phyloP scores from a whole-genome alignment of 148 eudicot genomes.

The Rhododendron griersonianum region DNA sequence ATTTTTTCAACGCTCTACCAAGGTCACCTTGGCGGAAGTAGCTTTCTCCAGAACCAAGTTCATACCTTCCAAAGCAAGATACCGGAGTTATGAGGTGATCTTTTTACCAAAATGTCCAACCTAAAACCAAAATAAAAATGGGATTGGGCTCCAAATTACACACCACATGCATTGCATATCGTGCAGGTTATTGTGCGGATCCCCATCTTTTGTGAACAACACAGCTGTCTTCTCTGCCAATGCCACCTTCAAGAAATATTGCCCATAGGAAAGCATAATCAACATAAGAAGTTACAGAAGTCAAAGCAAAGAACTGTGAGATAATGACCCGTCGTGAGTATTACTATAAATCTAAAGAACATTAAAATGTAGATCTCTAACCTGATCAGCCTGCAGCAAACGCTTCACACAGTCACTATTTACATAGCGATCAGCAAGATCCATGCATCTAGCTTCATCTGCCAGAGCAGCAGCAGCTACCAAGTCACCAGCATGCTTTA shows the following conservation, averaged over 20 bases:
- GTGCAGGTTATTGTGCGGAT: slow-evolving; percentile 85
- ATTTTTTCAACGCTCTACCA: slow-evolving; percentile 87
- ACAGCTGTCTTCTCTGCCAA: slow-evolving; percentile 93
- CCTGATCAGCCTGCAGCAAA: slow-evolving; percentile 99
- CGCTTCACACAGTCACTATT: slow-evolving; percentile 97
- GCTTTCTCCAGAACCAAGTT: slow-evolving; percentile 97
- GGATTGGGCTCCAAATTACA: slow-evolving; percentile 9
- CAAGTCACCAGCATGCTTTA: slow-evolving; percentile 95
- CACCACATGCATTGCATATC: slow-evolving; percentile 99
- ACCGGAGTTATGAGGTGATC: neutral
- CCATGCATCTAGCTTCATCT: slow-evolving; percentile 99
- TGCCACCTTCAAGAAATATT: slow-evolving; percentile 48
- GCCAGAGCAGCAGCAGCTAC: slow-evolving; percentile 97
- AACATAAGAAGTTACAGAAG: slow-evolving; percentile 1
- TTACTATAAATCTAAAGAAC: neutral
- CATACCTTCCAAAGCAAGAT: slow-evolving; percentile 57
- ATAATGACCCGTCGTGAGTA: neutral
- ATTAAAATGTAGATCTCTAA: slow-evolving; percentile 16
- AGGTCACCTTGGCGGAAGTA: slow-evolving; percentile 95
- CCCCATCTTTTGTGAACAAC: slow-evolving; percentile 97
- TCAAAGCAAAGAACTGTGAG: neutral
- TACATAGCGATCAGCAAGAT: slow-evolving; percentile 96
- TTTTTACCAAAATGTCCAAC: neutral
- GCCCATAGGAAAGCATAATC: neutral
- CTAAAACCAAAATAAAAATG: neutral